These are phyloP conservation scores for Phytophthora fragariaefolia DNA, from an alignment of 352 stramenopile genomes.

Conservation along the genomic window DNA sequence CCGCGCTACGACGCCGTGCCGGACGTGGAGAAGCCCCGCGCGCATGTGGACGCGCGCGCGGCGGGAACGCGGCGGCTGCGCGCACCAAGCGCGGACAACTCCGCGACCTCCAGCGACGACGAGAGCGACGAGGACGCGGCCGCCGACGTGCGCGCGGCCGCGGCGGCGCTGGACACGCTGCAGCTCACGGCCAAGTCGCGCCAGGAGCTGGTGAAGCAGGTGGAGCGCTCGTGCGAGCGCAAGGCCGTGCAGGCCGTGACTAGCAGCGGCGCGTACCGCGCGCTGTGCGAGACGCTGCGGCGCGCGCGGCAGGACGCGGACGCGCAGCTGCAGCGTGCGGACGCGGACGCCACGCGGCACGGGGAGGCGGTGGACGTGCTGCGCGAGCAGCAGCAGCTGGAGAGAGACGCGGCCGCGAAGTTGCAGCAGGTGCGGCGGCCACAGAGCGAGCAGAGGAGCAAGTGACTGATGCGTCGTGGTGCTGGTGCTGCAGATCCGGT, in stretches of 20 bases:
- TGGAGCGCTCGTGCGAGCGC: constrained; percentile 69
- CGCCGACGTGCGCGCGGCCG: constrained; percentile 21
- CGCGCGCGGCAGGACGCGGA: constrained; percentile 60
- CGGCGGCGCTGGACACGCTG: constrained; percentile 28
- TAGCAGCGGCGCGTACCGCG: constrained; percentile 61
- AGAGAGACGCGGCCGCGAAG: constrained; percentile 40
- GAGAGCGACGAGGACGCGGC: constrained; percentile 17
- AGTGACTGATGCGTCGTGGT: constrained; percentile 1
- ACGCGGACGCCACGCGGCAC: constrained; percentile 3
- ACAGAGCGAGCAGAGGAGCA: background rate
- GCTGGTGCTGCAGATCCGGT: constrained; percentile 36
- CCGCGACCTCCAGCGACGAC: constrained; percentile 58
- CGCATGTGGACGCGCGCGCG: background rate
- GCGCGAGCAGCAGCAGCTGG: constrained; percentile 43
- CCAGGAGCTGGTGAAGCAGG: constrained; percentile 67
- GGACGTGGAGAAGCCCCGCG: constrained; percentile 3
- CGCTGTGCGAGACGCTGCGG: constrained; percentile 67
- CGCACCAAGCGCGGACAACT: constrained; percentile 55
- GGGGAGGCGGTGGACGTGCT: constrained; percentile 28
- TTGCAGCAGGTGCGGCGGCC: constrained; percentile 41
- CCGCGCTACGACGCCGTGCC: background rate
- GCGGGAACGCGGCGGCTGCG: constrained; percentile 36
- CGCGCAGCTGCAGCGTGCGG: constrained; percentile 42
- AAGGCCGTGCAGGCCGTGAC: constrained; percentile 63
- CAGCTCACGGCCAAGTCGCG: constrained; percentile 40